Evolutionary conservation across 495 filamentous ascomycete species (phyloP).

Genomic region (Aspergillus saccharolyticus): DNA sequence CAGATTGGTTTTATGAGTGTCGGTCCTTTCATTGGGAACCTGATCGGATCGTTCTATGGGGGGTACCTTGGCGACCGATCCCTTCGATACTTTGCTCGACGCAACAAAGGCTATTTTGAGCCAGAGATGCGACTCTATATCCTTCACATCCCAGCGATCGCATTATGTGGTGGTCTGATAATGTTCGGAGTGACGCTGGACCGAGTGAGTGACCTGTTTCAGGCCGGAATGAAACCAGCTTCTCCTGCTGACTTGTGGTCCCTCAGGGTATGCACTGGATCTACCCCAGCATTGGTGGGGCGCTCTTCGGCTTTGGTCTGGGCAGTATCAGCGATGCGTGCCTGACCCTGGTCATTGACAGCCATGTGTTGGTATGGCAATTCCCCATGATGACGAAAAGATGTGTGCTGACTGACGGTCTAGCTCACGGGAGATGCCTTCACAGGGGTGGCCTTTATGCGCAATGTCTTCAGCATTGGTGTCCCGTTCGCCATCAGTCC

Average conservation of each 20-base stretch:
- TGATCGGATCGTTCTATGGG: constrained; percentile 33
- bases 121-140: constrained; percentile 42
- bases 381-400: no score
- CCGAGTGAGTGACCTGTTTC: constrained; percentile 16
- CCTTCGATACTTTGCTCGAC: constrained; percentile 31
- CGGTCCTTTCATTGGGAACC: constrained; percentile 37
- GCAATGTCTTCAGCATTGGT: constrained; percentile 30
- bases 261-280: constrained; percentile 37
- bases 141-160: constrained; percentile 26
- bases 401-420: not conserved
- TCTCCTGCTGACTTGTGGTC: not conserved
- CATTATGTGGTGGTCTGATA: constrained; percentile 27
- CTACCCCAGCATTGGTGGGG: constrained; percentile 27
- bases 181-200: constrained; percentile 33
- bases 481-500: constrained; percentile 33
- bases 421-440: constrained; percentile 37
- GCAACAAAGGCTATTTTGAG: constrained; percentile 40
- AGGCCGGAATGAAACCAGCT: not conserved
- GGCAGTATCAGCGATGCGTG: constrained; percentile 30
- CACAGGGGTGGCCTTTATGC: constrained; percentile 30
- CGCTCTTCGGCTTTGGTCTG: constrained; percentile 31
- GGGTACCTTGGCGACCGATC: constrained; percentile 38
- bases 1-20: constrained; percentile 38
- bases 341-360: constrained; percentile 35
- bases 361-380: constrained; percentile 27